Conservation (phyloP, 2,329 filamentous ascomycete species). For the Tolypocladium guangdongense region DNA sequence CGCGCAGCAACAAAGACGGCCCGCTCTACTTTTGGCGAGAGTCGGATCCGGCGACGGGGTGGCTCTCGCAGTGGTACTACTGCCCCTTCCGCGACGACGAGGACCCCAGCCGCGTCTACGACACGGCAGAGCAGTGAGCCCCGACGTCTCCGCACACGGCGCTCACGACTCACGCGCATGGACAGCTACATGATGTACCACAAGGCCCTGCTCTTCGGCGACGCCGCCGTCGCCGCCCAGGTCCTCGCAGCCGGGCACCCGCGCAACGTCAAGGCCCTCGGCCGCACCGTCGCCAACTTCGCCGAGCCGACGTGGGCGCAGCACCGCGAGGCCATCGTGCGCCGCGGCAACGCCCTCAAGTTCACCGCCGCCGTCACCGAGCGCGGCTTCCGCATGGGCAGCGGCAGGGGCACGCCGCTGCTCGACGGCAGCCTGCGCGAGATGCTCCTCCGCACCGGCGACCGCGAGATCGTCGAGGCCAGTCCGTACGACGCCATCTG, state of each 20-base stretch:
- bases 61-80: constrained; percentile 53
- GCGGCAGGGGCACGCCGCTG: constrained; percentile 9
- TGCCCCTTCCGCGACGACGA: constrained; percentile 34
- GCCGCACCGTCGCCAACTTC: constrained; percentile 43
- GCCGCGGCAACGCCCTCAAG: constrained; percentile 46
- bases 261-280: constrained; percentile 39
- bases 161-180: too few relatives aligned
- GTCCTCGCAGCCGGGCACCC: constrained; percentile 39
- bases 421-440: constrained; percentile 29
- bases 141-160: too few relatives aligned
- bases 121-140: constrained; percentile 41
- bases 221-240: constrained; percentile 27
- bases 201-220: constrained; percentile 39
- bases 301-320: constrained; percentile 37
- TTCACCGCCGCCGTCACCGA: constrained; percentile 35
- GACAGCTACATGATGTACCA: constrained; percentile 43
- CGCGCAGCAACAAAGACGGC: not conserved
- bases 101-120: constrained; percentile 26
- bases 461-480: constrained; percentile 51
- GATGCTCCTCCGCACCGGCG: constrained; percentile 45
- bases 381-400: constrained; percentile 14
- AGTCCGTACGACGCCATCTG: constrained; percentile 51
- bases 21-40: constrained; percentile 38
- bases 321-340: constrained; percentile 42
- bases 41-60: constrained; percentile 35